A percentile compares a stretch with the other conserved stretches of the same genome.
These are phyloP conservation scores for Tolypocladium tundrense DNA, from an alignment of 2,329 filamentous ascomycete genomes.

Conservation along the genomic window DNA sequence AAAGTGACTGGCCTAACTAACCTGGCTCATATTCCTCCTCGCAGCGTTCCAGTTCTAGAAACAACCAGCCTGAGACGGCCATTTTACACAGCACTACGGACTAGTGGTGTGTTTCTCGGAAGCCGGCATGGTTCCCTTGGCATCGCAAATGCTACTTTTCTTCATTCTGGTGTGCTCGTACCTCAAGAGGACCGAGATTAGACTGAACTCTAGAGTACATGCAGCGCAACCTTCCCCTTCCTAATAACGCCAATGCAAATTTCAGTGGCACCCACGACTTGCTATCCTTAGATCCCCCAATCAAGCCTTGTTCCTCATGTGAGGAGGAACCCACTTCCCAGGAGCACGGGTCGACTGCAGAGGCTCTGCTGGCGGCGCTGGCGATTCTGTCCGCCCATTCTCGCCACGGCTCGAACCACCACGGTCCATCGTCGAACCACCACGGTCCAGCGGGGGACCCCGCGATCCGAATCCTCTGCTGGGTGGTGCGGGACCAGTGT, in stretches of 20 bases:
- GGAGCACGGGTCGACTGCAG: conserved; percentile 41
- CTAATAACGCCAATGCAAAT: conserved; percentile 27
- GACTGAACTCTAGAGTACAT: conserved; percentile 28
- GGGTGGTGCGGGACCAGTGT: conserved; percentile 34
- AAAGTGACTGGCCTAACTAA: too few relatives aligned
- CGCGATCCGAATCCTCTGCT: conserved; percentile 24
- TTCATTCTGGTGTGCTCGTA: conserved; percentile 19
- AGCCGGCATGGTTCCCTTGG: neutral
- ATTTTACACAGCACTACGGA: too few relatives aligned
- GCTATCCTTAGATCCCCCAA: conserved; percentile 3
- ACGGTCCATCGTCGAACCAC: conserved; percentile 28
- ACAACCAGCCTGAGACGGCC: too few relatives aligned
- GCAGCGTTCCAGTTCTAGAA: too few relatives aligned
- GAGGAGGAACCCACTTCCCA: conserved; percentile 51
- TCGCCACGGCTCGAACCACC: conserved; percentile 31
- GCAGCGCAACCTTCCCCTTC: conserved; percentile 20
- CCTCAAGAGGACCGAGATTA: conserved; percentile 20
- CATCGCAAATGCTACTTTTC: conserved; percentile 3
- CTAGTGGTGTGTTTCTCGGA: neutral
- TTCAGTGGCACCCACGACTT: conserved; percentile 5
- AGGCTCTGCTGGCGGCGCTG: conserved; percentile 34
- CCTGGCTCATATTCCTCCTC: too few relatives aligned
- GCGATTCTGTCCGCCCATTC: conserved; percentile 27
- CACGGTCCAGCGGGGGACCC: conserved; percentile 32
- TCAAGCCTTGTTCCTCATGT: conserved; percentile 24